These are phyloP conservation scores for Bromus sterilis DNA, from an alignment of 176 grass and related monocot species.

Conservation along the genomic window DNA sequence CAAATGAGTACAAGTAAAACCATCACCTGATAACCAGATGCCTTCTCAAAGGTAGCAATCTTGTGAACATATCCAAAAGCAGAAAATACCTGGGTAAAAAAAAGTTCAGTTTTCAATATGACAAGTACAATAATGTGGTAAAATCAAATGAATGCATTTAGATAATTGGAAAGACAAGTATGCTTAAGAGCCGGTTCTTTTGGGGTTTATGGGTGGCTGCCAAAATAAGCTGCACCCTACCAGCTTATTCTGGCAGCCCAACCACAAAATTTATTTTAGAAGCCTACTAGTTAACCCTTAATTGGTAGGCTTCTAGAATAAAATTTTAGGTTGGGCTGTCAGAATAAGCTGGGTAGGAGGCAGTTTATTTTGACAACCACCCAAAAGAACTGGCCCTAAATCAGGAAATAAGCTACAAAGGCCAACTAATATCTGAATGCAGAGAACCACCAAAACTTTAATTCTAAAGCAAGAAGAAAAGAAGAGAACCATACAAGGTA, in stretches of 20 bases:
- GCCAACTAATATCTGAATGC: slow-evolving; percentile 1
- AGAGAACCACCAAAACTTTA: neutral
- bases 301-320: too few species aligned
- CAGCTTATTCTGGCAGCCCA: too few species aligned
- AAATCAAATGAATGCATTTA: slow-evolving; percentile 20
- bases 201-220: too few species aligned
- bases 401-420: neutral
- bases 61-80: slow-evolving; percentile 99
- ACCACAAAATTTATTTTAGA: too few species aligned
- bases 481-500: slow-evolving; percentile 8
- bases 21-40: slow-evolving; percentile 88
- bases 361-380: too few species aligned
- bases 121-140: slow-evolving; percentile 10
- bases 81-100: slow-evolving; percentile 75
- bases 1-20: slow-evolving; percentile 3
- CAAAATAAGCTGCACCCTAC: too few species aligned
- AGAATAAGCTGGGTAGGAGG: too few species aligned
- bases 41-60: slow-evolving; percentile 97
- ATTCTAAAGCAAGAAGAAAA: slow-evolving; percentile 12
- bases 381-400: too few species aligned
- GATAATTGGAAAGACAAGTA: slow-evolving; percentile 3
- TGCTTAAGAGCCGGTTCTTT: too few species aligned
- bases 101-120: slow-evolving; percentile 1
- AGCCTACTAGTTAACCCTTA: too few species aligned
- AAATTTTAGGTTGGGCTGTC: too few species aligned